These are phyloP conservation scores for Excoecaria cochinchinensis DNA, from an alignment of 345 rosid species.

Conservation along the genomic window DNA sequence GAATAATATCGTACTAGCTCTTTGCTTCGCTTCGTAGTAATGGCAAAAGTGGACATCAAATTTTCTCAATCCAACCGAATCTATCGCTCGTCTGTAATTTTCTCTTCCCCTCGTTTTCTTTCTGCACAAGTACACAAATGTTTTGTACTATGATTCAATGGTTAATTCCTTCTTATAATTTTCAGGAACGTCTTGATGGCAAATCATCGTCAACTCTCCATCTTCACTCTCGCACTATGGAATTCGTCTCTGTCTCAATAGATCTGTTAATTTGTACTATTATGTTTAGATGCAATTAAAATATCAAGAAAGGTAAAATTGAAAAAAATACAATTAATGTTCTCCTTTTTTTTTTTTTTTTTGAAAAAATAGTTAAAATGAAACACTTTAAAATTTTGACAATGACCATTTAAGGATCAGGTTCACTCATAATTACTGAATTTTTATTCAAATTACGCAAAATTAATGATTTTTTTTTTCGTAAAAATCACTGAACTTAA, in stretches of 20 bases:
- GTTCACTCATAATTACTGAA: no score
- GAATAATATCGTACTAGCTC: background rate
- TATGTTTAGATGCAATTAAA: no score
- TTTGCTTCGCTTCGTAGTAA: background rate
- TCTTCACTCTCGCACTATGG: slow-evolving; percentile 72
- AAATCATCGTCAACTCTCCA: slow-evolving; percentile 65
- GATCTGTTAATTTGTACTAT: slow-evolving; percentile 69
- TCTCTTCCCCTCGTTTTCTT: slow-evolving; percentile 2
- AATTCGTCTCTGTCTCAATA: slow-evolving; percentile 60
- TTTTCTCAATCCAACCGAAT: slow-evolving; percentile 68
- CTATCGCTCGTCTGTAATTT: slow-evolving; percentile 61
- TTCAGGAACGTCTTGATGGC: slow-evolving; percentile 70
- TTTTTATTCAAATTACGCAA: no score
- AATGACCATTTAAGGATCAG: no score
- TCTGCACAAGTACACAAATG: background rate
- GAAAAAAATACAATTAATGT: no score
- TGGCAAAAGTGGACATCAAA: slow-evolving; percentile 47
- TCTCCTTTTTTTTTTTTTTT: no score
- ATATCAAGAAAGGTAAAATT: no score
- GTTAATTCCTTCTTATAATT: background rate
- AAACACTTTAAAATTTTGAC: no score
- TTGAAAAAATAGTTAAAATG: no score
- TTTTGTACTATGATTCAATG: background rate
- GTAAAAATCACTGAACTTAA: no score
- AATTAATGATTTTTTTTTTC: no score